Evolutionary conservation across 495 filamentous ascomycete species (phyloP), one percentile per base, ranked within the genome.

Genomic region (Aspergillus indologenus): DNA sequence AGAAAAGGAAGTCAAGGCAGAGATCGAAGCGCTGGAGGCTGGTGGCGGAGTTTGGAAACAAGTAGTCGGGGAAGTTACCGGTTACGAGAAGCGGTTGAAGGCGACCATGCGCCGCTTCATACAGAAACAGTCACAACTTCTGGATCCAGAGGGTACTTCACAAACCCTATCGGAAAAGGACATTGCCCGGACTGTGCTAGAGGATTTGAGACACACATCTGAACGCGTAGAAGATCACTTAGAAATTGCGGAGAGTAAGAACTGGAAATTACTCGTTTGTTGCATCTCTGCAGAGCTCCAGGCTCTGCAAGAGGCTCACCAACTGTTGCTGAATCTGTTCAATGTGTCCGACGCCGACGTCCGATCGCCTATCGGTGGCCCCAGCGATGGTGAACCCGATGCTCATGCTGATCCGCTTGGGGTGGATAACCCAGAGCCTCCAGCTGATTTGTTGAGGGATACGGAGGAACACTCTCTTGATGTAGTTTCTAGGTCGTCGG

Each of bases 251-350:
- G 74, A 80, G 40, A 63, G 64, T 4, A 82, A 81, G 55, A 82
- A 85, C 7, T 98, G 94, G 94, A 97, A 90, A 44, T 72, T 98
- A 23, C 78, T 98, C 22, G 83, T 96, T 21, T 93, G 88, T 57
- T 92, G 90, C 57, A 86, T 97, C 58, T 88, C 91, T 4, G 90
- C 94, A 1, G 94, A 98, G 65, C 69, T 96, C 4, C 89, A 93
- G 62, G 92, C 95, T 8, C 84, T 96, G 54, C 78, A 72, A 52
- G 86, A 92, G 65, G 89, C 87, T 11, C 79, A 82, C 56, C 73
- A 73, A 1, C 80, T 96, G 61, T 74, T 98, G 51, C 72, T 81
- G 31, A 78, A 74, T 18, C 78, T 76, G 2, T 69, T 90, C 54
- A 49, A 64, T 57, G 64, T 68, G n/a, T 58, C 65, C 12, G 59